phyloP scores from a whole-genome alignment of 768 basidiomycete species.

The Pisolithus microcarpus region DNA sequence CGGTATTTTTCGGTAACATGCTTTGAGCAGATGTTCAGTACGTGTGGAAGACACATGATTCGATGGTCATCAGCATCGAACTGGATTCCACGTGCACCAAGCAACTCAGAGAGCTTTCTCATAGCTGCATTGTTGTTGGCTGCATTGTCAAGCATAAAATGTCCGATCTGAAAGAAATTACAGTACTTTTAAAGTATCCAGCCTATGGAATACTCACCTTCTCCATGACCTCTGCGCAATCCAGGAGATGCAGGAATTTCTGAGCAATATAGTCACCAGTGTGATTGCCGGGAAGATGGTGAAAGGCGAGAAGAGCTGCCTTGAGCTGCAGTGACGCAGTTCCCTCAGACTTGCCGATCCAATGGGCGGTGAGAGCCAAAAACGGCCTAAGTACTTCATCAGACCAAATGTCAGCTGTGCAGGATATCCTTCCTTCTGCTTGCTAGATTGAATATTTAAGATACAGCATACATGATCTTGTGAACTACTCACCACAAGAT shows the following conservation, averaged over 20 bases:
- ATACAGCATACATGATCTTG: too few species aligned
- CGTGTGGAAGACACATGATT: constrained; percentile 16
- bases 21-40: constrained; percentile 11
- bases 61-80: constrained; percentile 7
- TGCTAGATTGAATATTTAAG: neutral
- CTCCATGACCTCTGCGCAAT: neutral
- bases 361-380: constrained; percentile 12
- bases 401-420: constrained; percentile 9
- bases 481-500: constrained; percentile 15
- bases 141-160: constrained; percentile 1
- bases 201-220: neutral
- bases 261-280: constrained; percentile 7
- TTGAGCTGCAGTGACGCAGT: constrained; percentile 5
- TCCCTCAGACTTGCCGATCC: constrained; percentile 1
- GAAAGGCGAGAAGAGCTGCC: constrained; percentile 6
- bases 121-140: constrained; percentile 3
- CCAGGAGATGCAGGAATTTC: neutral
- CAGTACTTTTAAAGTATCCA: neutral
- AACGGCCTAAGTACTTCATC: constrained; percentile 5
- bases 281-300: constrained; percentile 10
- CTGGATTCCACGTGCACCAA: neutral
- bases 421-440: neutral
- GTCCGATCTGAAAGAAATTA: neutral
- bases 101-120: neutral
- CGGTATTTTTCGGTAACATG: constrained; percentile 5